These are phyloP conservation scores for Aureobasidium lini DNA, from an alignment of 2,329 filamentous ascomycete genomes.

Conservation along the genomic window DNA sequence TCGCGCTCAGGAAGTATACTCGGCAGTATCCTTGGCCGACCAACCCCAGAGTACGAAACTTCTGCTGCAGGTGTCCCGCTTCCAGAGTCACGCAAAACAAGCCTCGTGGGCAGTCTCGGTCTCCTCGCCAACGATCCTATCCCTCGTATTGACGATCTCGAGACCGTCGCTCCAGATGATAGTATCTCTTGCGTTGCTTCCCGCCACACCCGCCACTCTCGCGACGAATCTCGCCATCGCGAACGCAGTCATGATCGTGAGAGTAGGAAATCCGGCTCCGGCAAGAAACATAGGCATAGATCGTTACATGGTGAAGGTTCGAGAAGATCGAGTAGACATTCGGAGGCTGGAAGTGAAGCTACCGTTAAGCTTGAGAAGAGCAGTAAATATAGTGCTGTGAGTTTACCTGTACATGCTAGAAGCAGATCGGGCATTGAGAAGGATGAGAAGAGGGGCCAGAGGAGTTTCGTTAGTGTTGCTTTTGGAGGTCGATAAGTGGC, in stretches of 20 bases:
- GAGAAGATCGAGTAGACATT: constrained; percentile 15
- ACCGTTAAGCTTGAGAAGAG: constrained; percentile 22
- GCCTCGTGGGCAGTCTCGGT: constrained; percentile 13
- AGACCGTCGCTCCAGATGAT: constrained; percentile 42
- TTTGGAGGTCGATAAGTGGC: background rate
- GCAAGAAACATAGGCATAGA: constrained; percentile 13
- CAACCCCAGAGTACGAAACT: background rate
- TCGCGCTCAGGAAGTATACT: constrained; percentile 11
- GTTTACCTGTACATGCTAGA: constrained; percentile 29
- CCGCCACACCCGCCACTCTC: background rate
- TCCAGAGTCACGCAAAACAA: constrained; percentile 19
- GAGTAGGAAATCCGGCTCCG: constrained; percentile 8
- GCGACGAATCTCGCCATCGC: background rate
- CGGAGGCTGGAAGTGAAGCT: constrained; percentile 20
- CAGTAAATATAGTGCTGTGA: constrained; percentile 26
- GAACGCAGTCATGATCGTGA: constrained; percentile 8
- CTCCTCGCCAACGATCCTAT: background rate
- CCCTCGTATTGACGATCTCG: constrained; percentile 28
- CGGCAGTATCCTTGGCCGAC: background rate
- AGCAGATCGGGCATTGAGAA: constrained; percentile 29
- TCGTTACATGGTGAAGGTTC: constrained; percentile 17
- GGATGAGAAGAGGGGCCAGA: constrained; percentile 24
- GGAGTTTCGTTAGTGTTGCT: constrained; percentile 27
- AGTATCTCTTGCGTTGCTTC: constrained; percentile 37
- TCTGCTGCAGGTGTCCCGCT: constrained; percentile 12